Base-by-base conservation (phyloP, 1,284 basidiomycete species). In the Termitomyces sp. region DNA sequence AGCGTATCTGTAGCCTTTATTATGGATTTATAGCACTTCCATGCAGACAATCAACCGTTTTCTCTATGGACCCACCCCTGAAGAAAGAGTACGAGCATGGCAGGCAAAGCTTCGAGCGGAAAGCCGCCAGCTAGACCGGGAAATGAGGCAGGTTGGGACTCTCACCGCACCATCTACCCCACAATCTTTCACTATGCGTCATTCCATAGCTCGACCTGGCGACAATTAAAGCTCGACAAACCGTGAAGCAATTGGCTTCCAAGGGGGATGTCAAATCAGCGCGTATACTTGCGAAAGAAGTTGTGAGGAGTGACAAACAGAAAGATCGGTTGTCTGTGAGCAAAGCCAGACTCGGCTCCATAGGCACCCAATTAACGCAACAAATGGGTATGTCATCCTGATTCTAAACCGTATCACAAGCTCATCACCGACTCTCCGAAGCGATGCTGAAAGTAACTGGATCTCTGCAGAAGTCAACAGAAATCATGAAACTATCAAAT, bases 401-500 rank as follows among this genome's bases (percentile, higher is more conserved):
- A 54, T 9, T 55, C 40, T 49, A 24, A 45, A 38, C 9, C 11
- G 14, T 37, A 10, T 11, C 10, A 11, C 31, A 10, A 41, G 33
- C 53, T 49, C 31, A 35, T 52, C 14, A 6, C n/a, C 46, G 11
- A 57, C 54, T 53, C 19, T 24, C 18, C 40, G 24, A 14, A 98
- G 97, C 97, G 0, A 93, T 98, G 89, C 75, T 88, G 62, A 99
- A 99, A 73, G 93, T 99, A 38, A 98, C 97, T 2, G 97, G 97
- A 7, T 85, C 93, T 19, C 77, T 99, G 61, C 94, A 97, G 72
- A 98, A 95, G 71, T 96, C 93, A 9, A 95, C 96, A 1, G 96
- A 99, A 71, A 98, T 99, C 58, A 99, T 99, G 96, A 99, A 92
- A 73, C 78, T 95, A 31, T 96, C 95, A 3, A 99, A 97, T 71